Evolutionary conservation across 192 early-diverging fungal species (phyloP), one percentile per base, ranked within the genome.

Genomic region (Backusella circina): DNA sequence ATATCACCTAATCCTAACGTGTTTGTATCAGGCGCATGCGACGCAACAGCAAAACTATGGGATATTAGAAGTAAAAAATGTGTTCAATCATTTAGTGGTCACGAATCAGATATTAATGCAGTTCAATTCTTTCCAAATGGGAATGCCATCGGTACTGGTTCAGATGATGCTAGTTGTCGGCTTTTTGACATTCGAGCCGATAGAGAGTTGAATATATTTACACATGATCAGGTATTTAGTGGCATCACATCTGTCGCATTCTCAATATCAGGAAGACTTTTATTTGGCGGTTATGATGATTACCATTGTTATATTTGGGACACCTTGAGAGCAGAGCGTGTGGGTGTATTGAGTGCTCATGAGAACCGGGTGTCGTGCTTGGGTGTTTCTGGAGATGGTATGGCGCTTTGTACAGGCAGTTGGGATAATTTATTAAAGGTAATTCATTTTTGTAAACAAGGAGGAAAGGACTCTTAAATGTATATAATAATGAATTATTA

Each of bases 231-330:
- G 75, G 98, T 99, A 72, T 87, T 99, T 70, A 98, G 97, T 83
- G 98, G 98, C 26, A 97, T 99, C 81, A 99, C 98, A 0, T 98
- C 97, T 15, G 93, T 99, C 21, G 97, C 91, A 5, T 99, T 99
- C 79, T 98, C 97, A 73, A 90, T 97, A 72, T 98, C 96, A 5
- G 98, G 98, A 23, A 91, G 98, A 21, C 83, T 99, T 33, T 80
- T 99, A 72, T 99, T 99, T 92, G 96, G 97, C 31, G 98, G 98
- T 28, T 99, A 99, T 76, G 98, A 99, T 78, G 97, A 99, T 83
- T 99, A 95, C 83, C 98, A 98, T 86, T 98, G 96, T 89, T 98
- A 99, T 77, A 96, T 99, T 13, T 99, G 98, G 98, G 98, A 99
- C 83, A 97, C 97, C 30, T 85, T 99, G 50, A 94, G 95, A 83